Evolutionary conservation across 768 basidiomycete genomes (phyloP).

Genomic region (Kwoniella mangroviensis): DNA sequence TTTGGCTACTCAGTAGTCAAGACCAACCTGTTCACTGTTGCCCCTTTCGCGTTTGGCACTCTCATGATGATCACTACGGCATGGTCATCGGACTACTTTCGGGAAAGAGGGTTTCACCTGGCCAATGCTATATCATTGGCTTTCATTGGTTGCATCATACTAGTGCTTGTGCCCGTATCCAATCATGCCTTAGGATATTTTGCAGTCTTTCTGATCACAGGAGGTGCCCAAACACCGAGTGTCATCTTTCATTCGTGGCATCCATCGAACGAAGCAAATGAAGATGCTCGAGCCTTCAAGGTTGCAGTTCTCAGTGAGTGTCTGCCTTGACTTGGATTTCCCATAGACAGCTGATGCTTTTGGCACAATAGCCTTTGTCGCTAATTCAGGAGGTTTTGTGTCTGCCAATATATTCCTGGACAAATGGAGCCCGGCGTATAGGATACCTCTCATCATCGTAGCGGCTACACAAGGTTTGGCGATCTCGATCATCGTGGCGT

Average conservation of each 20-base stretch:
- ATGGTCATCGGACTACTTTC: slow-evolving; percentile 64
- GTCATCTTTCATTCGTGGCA: slow-evolving; percentile 55
- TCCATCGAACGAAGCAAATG: slow-evolving; percentile 61
- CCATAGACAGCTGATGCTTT: slow-evolving; percentile 45
- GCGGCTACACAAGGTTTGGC: slow-evolving; percentile 26
- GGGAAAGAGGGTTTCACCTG: slow-evolving; percentile 42
- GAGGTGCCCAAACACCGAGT: slow-evolving; percentile 53
- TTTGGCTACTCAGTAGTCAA: slow-evolving; percentile 63
- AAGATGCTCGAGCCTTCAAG: slow-evolving; percentile 24
- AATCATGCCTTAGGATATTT: slow-evolving; percentile 64
- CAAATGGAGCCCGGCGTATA: slow-evolving; percentile 26
- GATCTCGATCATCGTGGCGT: slow-evolving; percentile 15
- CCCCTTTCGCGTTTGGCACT: slow-evolving; percentile 64
- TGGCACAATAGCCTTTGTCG: slow-evolving; percentile 15
- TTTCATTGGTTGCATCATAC: slow-evolving; percentile 38
- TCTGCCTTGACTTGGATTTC: too few species aligned
- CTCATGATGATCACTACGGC: slow-evolving; percentile 62
- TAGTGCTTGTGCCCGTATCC: slow-evolving; percentile 61
- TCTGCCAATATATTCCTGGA: slow-evolving; percentile 41
- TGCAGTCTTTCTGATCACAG: slow-evolving; percentile 64
- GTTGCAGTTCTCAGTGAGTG: slow-evolving; percentile 15
- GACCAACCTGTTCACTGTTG: slow-evolving; percentile 65
- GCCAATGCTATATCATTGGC: slow-evolving; percentile 18
- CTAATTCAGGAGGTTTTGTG: slow-evolving; percentile 38
- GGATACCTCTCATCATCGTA: slow-evolving; percentile 27